These are phyloP conservation scores for Paramyrothecium roridum DNA, from an alignment of 2,329 filamentous ascomycete species.

Conservation along the genomic window DNA sequence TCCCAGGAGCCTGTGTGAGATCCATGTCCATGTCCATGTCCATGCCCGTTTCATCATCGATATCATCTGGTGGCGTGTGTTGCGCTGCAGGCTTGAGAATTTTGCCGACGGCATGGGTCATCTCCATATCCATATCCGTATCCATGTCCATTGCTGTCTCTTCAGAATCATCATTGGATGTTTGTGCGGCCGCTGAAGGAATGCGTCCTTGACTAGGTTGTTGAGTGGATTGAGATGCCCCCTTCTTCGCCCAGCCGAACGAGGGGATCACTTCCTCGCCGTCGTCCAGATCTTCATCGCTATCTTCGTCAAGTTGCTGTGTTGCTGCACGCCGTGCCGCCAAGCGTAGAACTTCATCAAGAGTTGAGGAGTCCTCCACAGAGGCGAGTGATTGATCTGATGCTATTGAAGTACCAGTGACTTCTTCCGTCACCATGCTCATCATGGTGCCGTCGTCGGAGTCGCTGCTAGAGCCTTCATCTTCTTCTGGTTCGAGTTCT, in stretches of 20 bases:
- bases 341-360: slow-evolving; percentile 75
- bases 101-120: slow-evolving; percentile 52
- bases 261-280: slow-evolving; percentile 72
- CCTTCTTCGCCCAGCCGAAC: slow-evolving; percentile 70
- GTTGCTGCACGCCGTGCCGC: slow-evolving; percentile 75
- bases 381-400: slow-evolving; percentile 59
- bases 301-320: slow-evolving; percentile 55
- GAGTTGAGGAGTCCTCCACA: slow-evolving; percentile 63
- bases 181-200: slow-evolving; percentile 7
- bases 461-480: slow-evolving; percentile 47
- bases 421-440: slow-evolving; percentile 77
- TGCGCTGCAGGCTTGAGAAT: slow-evolving; percentile 45
- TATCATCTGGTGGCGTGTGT: not conserved
- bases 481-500: slow-evolving; percentile 52
- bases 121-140: slow-evolving; percentile 52
- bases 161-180: slow-evolving; percentile 15
- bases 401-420: slow-evolving; percentile 64
- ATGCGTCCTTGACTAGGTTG: slow-evolving; percentile 24
- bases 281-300: slow-evolving; percentile 30
- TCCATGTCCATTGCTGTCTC: slow-evolving; percentile 29
- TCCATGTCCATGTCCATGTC: slow-evolving; percentile 53
- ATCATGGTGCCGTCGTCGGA: slow-evolving; percentile 77
- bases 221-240: slow-evolving; percentile 21
- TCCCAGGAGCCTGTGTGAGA: slow-evolving; percentile 51
- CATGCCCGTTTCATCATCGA: slow-evolving; percentile 33